Base-by-base conservation (phyloP, 257 asterid genomes). In the Parsonsia alboflavescens region DNA sequence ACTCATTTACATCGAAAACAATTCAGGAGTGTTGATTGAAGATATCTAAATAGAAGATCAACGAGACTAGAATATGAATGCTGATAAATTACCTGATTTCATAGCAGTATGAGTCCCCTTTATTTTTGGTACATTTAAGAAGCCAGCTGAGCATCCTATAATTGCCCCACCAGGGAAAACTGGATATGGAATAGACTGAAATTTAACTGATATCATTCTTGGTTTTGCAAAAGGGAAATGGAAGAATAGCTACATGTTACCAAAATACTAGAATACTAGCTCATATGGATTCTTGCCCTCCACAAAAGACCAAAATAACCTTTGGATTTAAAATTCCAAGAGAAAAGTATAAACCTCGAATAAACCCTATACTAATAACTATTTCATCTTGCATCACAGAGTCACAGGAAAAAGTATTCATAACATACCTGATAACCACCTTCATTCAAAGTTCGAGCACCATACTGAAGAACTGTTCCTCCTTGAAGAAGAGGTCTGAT, bases 91-190 rank as follows among this genome's bases (percentile, higher is more conserved):
- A 93, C 99, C 99, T 84, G 99, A 95, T 85, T 95, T 95, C 96
- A 95, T 95, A 49, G 99, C 99, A 45, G 99, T 95, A 78, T 95
- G 99, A 3, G 99, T 89, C 73, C 99, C 99, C 86, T 92, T 95
- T 61, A 95, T 90, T 82, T 95, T 92, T 21, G 96, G 99, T 66
- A 95, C 99, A 78, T 95, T 95, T 65, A 95, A 85, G 88, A 95
- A 92, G 81, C 99, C 99, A 72, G 98, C 98, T 75, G 99, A 95
- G 86, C 99, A 95, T 72, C 99, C 99, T 52, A 95, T 86, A 84
- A 95, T 86, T 80, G 98, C 99, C 70, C 99, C 99, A 79, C 99
- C 99, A 26, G 99, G 99, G 77, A 95, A 95, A 82, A 95, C 91
- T 81, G 98, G 99, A 88, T 95, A 95, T 67, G 99, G 98, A 81